phyloP scores from a whole-genome alignment of 1,284 basidiomycete species.

The Fomitopsis schrenkii region DNA sequence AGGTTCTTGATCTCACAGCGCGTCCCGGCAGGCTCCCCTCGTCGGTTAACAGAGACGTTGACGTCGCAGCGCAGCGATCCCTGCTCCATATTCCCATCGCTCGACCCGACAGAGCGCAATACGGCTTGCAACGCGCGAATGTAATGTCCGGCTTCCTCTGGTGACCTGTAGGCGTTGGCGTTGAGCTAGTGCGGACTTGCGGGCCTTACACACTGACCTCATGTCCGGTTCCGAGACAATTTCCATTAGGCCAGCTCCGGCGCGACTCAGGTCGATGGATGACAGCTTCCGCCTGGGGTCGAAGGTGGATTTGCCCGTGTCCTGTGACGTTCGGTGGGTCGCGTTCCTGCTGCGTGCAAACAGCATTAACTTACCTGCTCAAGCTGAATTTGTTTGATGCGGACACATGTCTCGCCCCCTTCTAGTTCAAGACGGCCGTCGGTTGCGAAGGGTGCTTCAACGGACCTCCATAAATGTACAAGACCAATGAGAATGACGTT shows the following conservation, averaged over 20 bases:
- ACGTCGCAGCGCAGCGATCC: slow-evolving; percentile 94
- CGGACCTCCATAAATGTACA: not conserved
- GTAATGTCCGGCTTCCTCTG: slow-evolving; percentile 91
- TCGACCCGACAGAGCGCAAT: slow-evolving; percentile 80
- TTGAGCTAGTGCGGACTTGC: not conserved
- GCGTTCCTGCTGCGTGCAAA: no score
- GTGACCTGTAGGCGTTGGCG: slow-evolving; percentile 46
- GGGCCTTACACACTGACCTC: slow-evolving; percentile 42
- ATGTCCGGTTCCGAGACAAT: slow-evolving; percentile 96
- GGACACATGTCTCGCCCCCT: slow-evolving; percentile 46
- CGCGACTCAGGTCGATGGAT: slow-evolving; percentile 87
- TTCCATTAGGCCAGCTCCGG: slow-evolving; percentile 90
- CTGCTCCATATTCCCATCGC: slow-evolving; percentile 89
- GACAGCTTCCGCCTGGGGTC: slow-evolving; percentile 52
- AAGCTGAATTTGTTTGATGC: slow-evolving; percentile 92
- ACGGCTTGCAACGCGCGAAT: slow-evolving; percentile 82
- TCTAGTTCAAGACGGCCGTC: slow-evolving; percentile 60
- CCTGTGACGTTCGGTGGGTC: slow-evolving; percentile 41
- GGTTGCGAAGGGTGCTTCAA: slow-evolving; percentile 73
- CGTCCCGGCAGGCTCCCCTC: slow-evolving; percentile 68
- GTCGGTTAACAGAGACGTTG: slow-evolving; percentile 85
- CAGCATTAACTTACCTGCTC: slow-evolving; percentile 68
- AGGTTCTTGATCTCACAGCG: slow-evolving; percentile 98
- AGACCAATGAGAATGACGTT: not conserved
- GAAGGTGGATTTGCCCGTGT: slow-evolving; percentile 90